A percentile compares a stretch with the other conserved stretches of the same genome.
Evolutionary conservation across 176 grass and related monocot species (phyloP).

Genomic region (Oryza meridionalis): DNA sequence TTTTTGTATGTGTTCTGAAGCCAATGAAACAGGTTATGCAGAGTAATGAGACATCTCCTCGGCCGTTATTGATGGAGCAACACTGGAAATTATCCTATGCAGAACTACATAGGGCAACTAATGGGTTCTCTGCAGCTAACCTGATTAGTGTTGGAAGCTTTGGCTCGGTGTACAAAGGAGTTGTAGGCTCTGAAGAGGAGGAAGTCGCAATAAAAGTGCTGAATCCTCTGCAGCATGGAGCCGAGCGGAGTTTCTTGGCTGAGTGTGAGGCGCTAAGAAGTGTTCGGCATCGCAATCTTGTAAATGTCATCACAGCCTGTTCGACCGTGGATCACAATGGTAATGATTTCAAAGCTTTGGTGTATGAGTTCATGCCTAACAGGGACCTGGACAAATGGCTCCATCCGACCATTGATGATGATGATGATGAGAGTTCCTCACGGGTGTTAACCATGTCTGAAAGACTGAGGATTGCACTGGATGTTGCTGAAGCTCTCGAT

Average conservation of each 20-base stretch:
- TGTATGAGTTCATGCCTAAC: conserved; percentile 41
- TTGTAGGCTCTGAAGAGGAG: background rate
- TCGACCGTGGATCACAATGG: conserved; percentile 24
- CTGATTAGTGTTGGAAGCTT: conserved; percentile 13
- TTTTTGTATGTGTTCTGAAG: conserved; percentile 5
- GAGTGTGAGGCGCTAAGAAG: conserved; percentile 16
- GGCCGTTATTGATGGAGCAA: background rate
- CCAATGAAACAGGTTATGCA: conserved; percentile 9
- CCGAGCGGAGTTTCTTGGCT: conserved; percentile 10
- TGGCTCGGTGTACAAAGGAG: conserved; percentile 34
- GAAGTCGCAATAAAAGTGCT: conserved; percentile 41
- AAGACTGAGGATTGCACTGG: conserved; percentile 30
- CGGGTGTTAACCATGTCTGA: conserved; percentile 11
- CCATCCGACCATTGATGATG: background rate
- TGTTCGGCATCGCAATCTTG: conserved; percentile 33
- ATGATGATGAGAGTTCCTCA: background rate
- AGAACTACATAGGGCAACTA: conserved; percentile 30
- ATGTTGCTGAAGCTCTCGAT: conserved; percentile 25
- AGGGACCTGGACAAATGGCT: conserved; percentile 36
- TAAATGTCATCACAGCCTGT: conserved; percentile 33
- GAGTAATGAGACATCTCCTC: background rate
- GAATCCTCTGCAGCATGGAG: conserved; percentile 19
- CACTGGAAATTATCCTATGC: conserved; percentile 39
- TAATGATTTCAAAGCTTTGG: conserved; percentile 46
- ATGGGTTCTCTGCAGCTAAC: conserved; percentile 40